Conservation (phyloP, 1,284 basidiomycete genomes). For the Malassezia yamatoensis region DNA sequence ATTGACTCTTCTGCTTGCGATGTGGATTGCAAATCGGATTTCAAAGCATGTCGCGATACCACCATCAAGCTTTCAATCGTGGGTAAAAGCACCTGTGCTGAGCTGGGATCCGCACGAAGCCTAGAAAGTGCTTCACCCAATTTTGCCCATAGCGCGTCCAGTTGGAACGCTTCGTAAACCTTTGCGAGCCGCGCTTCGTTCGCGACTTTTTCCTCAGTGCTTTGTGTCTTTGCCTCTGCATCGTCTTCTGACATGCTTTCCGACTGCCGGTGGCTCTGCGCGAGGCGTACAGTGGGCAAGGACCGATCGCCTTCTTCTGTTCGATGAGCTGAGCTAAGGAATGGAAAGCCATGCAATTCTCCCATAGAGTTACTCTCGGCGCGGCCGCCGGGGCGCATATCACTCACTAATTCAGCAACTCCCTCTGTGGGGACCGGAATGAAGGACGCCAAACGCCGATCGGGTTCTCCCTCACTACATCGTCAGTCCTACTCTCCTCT, state of each 20-base stretch:
- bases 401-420: constrained; percentile 7
- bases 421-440: constrained; percentile 2
- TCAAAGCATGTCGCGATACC: constrained; percentile 73
- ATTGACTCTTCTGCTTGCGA: constrained; percentile 5
- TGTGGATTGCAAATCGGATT: neutral
- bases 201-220: constrained; percentile 35
- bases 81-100: constrained; percentile 42
- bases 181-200: constrained; percentile 36
- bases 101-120: constrained; percentile 37
- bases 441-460: neutral
- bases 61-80: constrained; percentile 65
- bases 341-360: neutral
- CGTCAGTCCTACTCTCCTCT: neutral
- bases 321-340: neutral
- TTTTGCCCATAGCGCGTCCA: constrained; percentile 37
- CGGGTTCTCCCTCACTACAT: constrained; percentile 3
- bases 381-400: neutral
- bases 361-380: neutral
- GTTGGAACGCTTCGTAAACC: constrained; percentile 44
- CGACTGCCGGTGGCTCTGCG: neutral
- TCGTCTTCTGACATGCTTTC: neutral
- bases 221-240: neutral
- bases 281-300: too few species aligned
- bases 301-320: too few species aligned
- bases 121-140: constrained; percentile 38